These are phyloP conservation scores for Blastomyces parvus DNA, from an alignment of 2,329 filamentous ascomycete genomes.

Conservation along the genomic window DNA sequence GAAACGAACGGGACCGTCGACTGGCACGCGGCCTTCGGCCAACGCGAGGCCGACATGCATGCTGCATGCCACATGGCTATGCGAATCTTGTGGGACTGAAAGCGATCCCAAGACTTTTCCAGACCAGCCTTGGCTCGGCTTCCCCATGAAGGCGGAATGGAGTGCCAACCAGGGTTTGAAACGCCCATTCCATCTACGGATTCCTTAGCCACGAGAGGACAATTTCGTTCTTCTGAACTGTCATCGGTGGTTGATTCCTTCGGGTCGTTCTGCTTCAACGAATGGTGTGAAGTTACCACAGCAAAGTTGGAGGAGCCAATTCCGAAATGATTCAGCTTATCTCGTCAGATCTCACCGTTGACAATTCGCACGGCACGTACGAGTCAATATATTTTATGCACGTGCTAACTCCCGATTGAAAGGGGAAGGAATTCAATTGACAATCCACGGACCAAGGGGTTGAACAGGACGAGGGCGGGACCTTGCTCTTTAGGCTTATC, in stretches of 20 bases:
- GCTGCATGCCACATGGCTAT: background rate
- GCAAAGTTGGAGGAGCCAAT: background rate
- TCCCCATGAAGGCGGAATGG: background rate
- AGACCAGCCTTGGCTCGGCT: background rate
- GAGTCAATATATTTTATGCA: background rate
- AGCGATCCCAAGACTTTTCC: background rate
- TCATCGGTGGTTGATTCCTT: background rate
- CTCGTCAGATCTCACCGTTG: too few species aligned
- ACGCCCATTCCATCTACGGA: background rate
- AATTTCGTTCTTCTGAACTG: too few species aligned
- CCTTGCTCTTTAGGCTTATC: background rate
- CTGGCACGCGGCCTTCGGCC: too few species aligned
- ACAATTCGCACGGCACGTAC: background rate
- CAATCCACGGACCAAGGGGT: background rate
- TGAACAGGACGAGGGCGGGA: background rate
- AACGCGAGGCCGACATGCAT: too few species aligned
- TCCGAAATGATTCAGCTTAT: too few species aligned
- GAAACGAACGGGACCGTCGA: too few species aligned
- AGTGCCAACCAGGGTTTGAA: background rate
- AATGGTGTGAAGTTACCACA: background rate
- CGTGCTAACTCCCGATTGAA: background rate
- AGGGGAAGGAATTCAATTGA: background rate
- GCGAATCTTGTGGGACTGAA: background rate
- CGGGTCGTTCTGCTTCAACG: background rate
- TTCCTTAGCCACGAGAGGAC: too few species aligned